Conservation (phyloP, 1,284 basidiomycete genomes). For the Peniophora sp. region DNA sequence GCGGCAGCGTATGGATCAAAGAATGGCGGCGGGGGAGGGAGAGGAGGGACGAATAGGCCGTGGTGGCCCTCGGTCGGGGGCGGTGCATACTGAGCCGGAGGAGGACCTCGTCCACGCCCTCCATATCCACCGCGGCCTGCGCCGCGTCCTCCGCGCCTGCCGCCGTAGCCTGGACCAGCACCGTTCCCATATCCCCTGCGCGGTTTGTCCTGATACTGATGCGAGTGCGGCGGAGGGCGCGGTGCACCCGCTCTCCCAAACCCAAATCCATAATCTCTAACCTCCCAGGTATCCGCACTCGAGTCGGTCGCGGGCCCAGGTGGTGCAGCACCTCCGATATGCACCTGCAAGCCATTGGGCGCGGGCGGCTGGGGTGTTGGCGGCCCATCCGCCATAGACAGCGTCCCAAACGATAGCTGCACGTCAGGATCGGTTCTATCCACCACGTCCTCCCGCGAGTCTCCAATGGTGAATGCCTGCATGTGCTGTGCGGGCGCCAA, state of each 20-base stretch:
- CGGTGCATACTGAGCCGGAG: slow-evolving; percentile 23
- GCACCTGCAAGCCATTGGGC: slow-evolving; percentile 9
- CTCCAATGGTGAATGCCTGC: slow-evolving; percentile 37
- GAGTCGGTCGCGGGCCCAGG: slow-evolving; percentile 8
- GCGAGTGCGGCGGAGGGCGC: no score
- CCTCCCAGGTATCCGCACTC: slow-evolving; percentile 38
- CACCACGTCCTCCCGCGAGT: slow-evolving; percentile 33
- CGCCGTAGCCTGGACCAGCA: slow-evolving; percentile 14
- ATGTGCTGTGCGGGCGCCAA: slow-evolving; percentile 11
- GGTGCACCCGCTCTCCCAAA: slow-evolving; percentile 37
- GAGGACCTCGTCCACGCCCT: no score
- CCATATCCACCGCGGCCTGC: slow-evolving; percentile 18
- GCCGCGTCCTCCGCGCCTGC: slow-evolving; percentile 21
- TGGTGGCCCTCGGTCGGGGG: slow-evolving; percentile 11
- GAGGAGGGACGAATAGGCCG: slow-evolving; percentile 15
- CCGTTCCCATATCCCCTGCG: slow-evolving; percentile 16
- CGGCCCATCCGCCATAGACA: no score
- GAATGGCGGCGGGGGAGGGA: slow-evolving; percentile 13
- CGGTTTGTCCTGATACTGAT: no score
- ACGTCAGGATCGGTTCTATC: slow-evolving; percentile 27
- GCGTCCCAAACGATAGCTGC: slow-evolving; percentile 56
- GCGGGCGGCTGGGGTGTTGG: no score
- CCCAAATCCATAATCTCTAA: slow-evolving; percentile 55
- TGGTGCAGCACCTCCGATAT: no score
- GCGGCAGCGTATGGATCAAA: slow-evolving; percentile 8